Conservation (phyloP, 805 yeast species). For the Maudiozyma pseudohumilis region DNA sequence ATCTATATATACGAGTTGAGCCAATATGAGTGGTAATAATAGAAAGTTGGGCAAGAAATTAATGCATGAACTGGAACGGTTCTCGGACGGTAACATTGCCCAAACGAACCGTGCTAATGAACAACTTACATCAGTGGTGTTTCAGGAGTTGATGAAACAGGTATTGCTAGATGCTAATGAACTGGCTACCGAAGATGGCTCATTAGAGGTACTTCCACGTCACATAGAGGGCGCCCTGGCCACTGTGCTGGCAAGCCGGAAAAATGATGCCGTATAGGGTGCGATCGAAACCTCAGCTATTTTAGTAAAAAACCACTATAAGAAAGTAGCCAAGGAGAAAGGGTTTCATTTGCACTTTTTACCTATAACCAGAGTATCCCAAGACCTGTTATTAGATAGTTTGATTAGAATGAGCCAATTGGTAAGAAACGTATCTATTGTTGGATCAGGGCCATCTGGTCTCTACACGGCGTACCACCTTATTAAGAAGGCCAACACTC, state of each 20-base stretch:
- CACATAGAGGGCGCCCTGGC: conserved; percentile 34
- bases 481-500: conserved; percentile 35
- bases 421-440: conserved; percentile 45
- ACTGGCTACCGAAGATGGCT: conserved; percentile 32
- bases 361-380: neutral
- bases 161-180: conserved; percentile 33
- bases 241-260: conserved; percentile 8
- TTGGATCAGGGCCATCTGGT: conserved; percentile 96
- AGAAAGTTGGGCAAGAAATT: neutral
- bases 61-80: neutral
- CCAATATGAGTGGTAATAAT: neutral
- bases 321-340: neutral
- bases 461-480: conserved; percentile 79
- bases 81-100: conserved; percentile 2
- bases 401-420: neutral
- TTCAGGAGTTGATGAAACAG: conserved; percentile 10
- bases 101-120: conserved; percentile 10
- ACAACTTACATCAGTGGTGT: conserved; percentile 10
- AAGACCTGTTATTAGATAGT: neutral
- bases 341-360: no score
- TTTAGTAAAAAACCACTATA: no score
- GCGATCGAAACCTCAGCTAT: neutral
- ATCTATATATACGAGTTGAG: no score
- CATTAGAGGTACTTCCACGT: conserved; percentile 34
- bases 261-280: neutral